These are phyloP conservation scores for Vigna nakashimae DNA, from an alignment of 306 rosid genomes.

Conservation along the genomic window DNA sequence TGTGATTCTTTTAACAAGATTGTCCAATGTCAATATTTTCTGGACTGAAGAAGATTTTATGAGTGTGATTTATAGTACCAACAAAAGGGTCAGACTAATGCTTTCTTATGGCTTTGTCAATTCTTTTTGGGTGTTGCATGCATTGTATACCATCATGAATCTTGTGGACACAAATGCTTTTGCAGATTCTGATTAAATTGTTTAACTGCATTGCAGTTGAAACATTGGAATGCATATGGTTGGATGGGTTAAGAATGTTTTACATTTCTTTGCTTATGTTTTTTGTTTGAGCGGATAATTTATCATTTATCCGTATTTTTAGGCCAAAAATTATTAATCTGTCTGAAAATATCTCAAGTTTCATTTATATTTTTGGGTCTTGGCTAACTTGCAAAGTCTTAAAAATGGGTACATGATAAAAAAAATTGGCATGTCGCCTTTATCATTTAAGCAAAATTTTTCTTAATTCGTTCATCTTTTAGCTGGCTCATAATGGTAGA, in stretches of 20 bases:
- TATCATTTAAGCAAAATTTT: not conserved
- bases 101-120: constrained; percentile 46
- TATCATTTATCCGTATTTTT: constrained; percentile 8
- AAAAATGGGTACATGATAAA: not conserved
- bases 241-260: constrained; percentile 35
- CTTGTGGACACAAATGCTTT: constrained; percentile 47
- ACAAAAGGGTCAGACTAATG: constrained; percentile 37
- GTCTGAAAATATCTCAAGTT: not conserved
- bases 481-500: not conserved
- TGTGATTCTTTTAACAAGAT: constrained; percentile 45
- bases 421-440: not conserved
- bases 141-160: constrained; percentile 49
- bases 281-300: constrained; percentile 12
- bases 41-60: constrained; percentile 35
- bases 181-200: constrained; percentile 47
- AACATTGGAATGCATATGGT: constrained; percentile 17
- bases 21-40: constrained; percentile 34
- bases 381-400: not conserved
- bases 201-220: constrained; percentile 44
- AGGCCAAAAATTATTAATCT: not conserved
- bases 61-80: constrained; percentile 49
- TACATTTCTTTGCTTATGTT: constrained; percentile 5
- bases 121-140: constrained; percentile 42
- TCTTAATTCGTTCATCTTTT: not conserved
- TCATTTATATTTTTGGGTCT: not conserved